Percentiles rank a stretch among this genome's conserved stretches.
phyloP scores from a whole-genome alignment of 768 basidiomycete species.

The Kwoniella newhampshirensis region DNA sequence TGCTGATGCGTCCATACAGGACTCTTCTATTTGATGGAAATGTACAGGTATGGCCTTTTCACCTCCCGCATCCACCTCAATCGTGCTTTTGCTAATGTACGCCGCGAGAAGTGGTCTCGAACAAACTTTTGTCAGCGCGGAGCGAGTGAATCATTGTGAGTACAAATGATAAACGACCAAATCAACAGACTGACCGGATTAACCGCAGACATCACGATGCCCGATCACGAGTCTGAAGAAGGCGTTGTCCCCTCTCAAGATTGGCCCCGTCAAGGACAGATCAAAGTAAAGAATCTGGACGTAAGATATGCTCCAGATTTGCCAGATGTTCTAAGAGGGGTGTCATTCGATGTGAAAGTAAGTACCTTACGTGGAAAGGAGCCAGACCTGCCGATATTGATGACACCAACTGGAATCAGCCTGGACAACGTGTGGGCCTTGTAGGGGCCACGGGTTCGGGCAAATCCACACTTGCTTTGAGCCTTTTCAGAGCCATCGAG shows the following conservation, averaged over 20 bases:
- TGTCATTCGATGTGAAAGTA: constrained; percentile 43
- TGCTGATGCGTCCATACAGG: constrained; percentile 18
- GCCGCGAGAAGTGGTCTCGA: constrained; percentile 31
- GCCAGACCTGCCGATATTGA: neutral
- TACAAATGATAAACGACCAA: too few relatives aligned
- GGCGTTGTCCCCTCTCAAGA: constrained; percentile 23
- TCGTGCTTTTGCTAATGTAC: neutral
- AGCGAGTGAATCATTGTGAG: constrained; percentile 49
- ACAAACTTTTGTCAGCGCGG: constrained; percentile 50
- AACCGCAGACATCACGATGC: constrained; percentile 34
- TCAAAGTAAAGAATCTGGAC: constrained; percentile 36
- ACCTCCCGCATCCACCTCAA: neutral
- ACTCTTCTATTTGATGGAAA: constrained; percentile 36
- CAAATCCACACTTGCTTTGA: constrained; percentile 48
- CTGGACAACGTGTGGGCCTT: constrained; percentile 47
- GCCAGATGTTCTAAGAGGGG: constrained; percentile 47
- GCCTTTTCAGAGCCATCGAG: constrained; percentile 45
- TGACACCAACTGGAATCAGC: constrained; percentile 20
- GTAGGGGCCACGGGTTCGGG: constrained; percentile 49
- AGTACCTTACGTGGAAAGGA: neutral
- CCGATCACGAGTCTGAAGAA: constrained; percentile 22
- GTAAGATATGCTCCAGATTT: constrained; percentile 45
- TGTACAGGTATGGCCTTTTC: constrained; percentile 17
- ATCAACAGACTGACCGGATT: neutral
- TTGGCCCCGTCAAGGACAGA: constrained; percentile 45